A percentile compares a stretch with the other conserved stretches of the same genome.
Evolutionary conservation across 2,329 filamentous ascomycete genomes (phyloP).

Genomic region (Verticillium zaregamsianum): DNA sequence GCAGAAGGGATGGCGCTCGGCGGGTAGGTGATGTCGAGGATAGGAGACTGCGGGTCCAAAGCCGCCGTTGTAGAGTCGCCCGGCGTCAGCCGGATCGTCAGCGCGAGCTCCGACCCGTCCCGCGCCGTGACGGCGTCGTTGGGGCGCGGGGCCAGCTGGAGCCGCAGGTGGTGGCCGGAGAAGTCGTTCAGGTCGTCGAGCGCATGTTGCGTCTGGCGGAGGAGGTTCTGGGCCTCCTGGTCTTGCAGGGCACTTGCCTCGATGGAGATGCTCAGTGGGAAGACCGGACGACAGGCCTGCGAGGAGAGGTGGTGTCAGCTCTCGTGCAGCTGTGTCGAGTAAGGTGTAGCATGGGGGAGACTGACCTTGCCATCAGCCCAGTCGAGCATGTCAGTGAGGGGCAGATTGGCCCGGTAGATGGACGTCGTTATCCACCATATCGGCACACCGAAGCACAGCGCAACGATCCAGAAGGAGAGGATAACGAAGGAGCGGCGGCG

Average conservation of each 20-base stretch:
- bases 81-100: slow-evolving; percentile 67
- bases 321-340: not conserved
- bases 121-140: slow-evolving; percentile 19
- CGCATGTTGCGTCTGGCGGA: slow-evolving; percentile 78
- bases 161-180: slow-evolving; percentile 74
- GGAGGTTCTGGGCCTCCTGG: slow-evolving; percentile 66
- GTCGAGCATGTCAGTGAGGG: slow-evolving; percentile 78
- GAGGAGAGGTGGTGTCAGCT: not conserved
- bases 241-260: slow-evolving; percentile 63
- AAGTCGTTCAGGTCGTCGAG: slow-evolving; percentile 87
- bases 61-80: slow-evolving; percentile 57
- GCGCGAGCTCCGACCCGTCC: slow-evolving; percentile 40
- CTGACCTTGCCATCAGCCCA: slow-evolving; percentile 87
- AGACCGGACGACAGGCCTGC: slow-evolving; percentile 81
- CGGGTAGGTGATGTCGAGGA: slow-evolving; percentile 74
- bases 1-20: slow-evolving; percentile 62
- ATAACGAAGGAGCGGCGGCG: slow-evolving; percentile 72
- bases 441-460: slow-evolving; percentile 77
- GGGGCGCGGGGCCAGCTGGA: slow-evolving; percentile 53
- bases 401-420: slow-evolving; percentile 82
- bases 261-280: slow-evolving; percentile 79
- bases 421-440: slow-evolving; percentile 96
- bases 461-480: slow-evolving; percentile 85
- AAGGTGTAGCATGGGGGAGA: not conserved
- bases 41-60: slow-evolving; percentile 64